phyloP scores from a whole-genome alignment of 2,329 filamentous ascomycete genomes.

The Aspergillus bombycis region DNA sequence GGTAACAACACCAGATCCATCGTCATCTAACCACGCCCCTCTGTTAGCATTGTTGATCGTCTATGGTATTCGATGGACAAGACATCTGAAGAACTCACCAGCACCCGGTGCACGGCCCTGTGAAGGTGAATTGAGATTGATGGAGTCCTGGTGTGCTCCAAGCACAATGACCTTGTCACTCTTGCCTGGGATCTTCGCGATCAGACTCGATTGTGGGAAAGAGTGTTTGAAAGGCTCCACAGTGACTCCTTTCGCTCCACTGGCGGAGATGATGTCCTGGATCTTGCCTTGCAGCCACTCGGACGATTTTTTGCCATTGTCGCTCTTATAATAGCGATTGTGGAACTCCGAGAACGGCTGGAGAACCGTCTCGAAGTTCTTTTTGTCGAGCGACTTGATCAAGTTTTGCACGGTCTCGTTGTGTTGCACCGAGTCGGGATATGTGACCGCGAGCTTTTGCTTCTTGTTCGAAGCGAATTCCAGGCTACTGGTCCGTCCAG shows the following conservation, averaged over 20 bases:
- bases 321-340: constrained; percentile 5
- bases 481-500: background rate
- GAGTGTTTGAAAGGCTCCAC: constrained; percentile 5
- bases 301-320: constrained; percentile 7
- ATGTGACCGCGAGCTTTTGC: background rate
- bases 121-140: background rate
- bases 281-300: constrained; percentile 7
- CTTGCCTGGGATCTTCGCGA: constrained; percentile 4
- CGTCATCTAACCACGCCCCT: background rate
- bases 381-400: constrained; percentile 3
- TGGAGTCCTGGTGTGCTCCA: constrained; percentile 6
- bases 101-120: constrained; percentile 7
- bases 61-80: background rate
- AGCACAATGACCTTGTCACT: constrained; percentile 2
- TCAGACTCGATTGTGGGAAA: constrained; percentile 4
- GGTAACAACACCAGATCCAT: constrained; percentile 7
- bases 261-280: background rate
- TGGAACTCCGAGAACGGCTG: constrained; percentile 8
- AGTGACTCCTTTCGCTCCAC: constrained; percentile 3
- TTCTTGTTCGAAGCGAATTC: background rate
- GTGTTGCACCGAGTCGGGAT: background rate
- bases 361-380: constrained; percentile 2
- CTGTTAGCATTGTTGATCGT: background rate
- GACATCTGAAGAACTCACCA: background rate
- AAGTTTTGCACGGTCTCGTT: background rate